phyloP scores from a whole-genome alignment of 2,329 filamentous ascomycete genomes.

The Periconia sp. region DNA sequence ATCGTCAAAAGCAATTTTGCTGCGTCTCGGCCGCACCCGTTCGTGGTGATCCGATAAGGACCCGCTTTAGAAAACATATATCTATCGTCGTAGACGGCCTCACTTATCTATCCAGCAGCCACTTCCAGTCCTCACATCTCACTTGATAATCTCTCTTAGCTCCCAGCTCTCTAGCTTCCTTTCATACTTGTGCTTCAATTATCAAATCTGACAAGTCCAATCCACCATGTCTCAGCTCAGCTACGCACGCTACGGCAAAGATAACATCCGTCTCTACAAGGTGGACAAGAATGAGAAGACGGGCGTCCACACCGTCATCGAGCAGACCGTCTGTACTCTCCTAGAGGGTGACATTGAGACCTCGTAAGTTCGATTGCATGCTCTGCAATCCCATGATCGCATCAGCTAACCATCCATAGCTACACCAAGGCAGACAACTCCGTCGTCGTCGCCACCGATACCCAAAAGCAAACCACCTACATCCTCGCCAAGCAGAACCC shows the following conservation, averaged over 20 bases:
- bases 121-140: not conserved
- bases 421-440: slow-evolving; percentile 96
- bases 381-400: not conserved
- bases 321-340: slow-evolving; percentile 93
- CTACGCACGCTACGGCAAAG: slow-evolving; percentile 83
- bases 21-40: slow-evolving; percentile 42
- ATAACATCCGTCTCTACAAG: slow-evolving; percentile 98
- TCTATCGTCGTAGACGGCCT: slow-evolving; percentile 27
- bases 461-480: slow-evolving; percentile 92
- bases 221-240: slow-evolving; percentile 54
- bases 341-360: slow-evolving; percentile 91
- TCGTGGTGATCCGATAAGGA: slow-evolving; percentile 37
- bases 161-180: not conserved
- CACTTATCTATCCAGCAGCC: slow-evolving; percentile 12
- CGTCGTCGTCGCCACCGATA: slow-evolving; percentile 93
- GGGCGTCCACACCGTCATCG: slow-evolving; percentile 82
- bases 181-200: not conserved
- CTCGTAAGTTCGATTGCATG: slow-evolving; percentile 61
- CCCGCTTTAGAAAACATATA: slow-evolving; percentile 32
- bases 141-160: not conserved
- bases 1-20: slow-evolving; percentile 30
- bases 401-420: slow-evolving; percentile 53
- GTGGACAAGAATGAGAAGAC: slow-evolving; percentile 80
- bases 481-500: slow-evolving; percentile 94
- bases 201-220: slow-evolving; percentile 4